These are phyloP conservation scores for Cryptococcus jaspeensis DNA, from an alignment of 1,284 basidiomycete species.

Conservation along the genomic window DNA sequence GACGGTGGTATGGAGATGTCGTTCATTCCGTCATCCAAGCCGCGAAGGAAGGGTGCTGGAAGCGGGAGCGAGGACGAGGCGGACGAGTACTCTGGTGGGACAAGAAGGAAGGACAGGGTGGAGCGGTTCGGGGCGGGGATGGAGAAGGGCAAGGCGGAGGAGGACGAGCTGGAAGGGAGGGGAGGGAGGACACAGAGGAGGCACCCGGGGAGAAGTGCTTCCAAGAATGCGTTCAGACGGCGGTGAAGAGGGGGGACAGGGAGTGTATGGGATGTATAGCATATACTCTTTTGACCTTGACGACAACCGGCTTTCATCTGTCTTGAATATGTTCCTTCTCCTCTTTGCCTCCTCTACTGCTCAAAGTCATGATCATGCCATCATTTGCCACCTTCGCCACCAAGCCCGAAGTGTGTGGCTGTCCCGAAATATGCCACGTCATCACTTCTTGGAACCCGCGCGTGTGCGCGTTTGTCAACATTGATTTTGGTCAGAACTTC, in stretches of 20 bases:
- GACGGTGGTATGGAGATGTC: slow-evolving; percentile 58
- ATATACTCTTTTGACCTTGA: no score
- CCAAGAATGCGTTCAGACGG: slow-evolving; percentile 73
- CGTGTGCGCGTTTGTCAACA: no score
- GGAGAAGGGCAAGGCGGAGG: slow-evolving; percentile 65
- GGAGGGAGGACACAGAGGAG: slow-evolving; percentile 68
- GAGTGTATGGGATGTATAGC: neutral
- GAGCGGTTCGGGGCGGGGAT: slow-evolving; percentile 80
- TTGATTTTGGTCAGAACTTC: no score
- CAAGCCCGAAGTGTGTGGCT: no score
- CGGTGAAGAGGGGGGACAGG: slow-evolving; percentile 20
- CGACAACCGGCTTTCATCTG: no score
- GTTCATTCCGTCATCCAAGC: slow-evolving; percentile 48
- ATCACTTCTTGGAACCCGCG: no score
- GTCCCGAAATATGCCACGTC: no score
- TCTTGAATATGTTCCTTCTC: no score
- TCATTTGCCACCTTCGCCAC: no score
- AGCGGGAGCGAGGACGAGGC: slow-evolving; percentile 24
- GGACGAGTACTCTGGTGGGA: slow-evolving; percentile 44
- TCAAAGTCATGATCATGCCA: no score
- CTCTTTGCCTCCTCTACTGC: no score
- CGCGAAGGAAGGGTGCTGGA: slow-evolving; percentile 45
- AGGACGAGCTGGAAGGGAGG: slow-evolving; percentile 56
- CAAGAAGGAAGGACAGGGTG: slow-evolving; percentile 59
- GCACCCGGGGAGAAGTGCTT: slow-evolving; percentile 74